Conservation (phyloP, 805 yeast genomes). For the Tetrapisispora nanseiensis region DNA sequence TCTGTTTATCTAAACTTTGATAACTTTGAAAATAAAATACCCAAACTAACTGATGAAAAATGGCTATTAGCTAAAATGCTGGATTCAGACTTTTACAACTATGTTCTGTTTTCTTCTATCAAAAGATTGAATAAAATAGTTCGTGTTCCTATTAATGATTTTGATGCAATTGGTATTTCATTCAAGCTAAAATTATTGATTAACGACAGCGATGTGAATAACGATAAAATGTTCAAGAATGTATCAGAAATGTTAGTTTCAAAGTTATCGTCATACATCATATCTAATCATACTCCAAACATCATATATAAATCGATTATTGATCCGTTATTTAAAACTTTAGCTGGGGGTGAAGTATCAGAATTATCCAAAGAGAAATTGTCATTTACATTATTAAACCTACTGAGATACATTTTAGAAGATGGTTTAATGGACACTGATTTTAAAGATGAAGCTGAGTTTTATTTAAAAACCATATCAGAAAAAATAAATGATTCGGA, state of each 20-base stretch:
- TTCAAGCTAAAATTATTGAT: slow-evolving; percentile 31
- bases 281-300: slow-evolving; percentile 5
- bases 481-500: neutral
- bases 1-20: slow-evolving; percentile 15
- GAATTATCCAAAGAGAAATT: neutral
- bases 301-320: neutral
- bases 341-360: neutral
- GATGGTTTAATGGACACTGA: neutral
- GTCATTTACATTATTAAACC: neutral
- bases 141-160: slow-evolving; percentile 35
- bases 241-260: slow-evolving; percentile 33
- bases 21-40: slow-evolving; percentile 4
- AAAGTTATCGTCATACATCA: slow-evolving; percentile 36
- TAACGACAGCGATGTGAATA: slow-evolving; percentile 13
- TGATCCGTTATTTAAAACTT: neutral
- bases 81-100: slow-evolving; percentile 29
- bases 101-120: slow-evolving; percentile 27
- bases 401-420: neutral
- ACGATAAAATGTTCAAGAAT: slow-evolving; percentile 16
- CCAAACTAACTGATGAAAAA: slow-evolving; percentile 5
- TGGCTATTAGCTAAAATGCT: slow-evolving; percentile 11
- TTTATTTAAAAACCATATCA: neutral
- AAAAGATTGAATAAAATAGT: slow-evolving; percentile 19
- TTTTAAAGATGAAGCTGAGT: neutral
- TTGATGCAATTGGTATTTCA: slow-evolving; percentile 41